Evolutionary conservation across 176 grass and related monocot species (phyloP), one percentile per base, ranked within the genome.

Genomic region (Aegilops bicornis): DNA sequence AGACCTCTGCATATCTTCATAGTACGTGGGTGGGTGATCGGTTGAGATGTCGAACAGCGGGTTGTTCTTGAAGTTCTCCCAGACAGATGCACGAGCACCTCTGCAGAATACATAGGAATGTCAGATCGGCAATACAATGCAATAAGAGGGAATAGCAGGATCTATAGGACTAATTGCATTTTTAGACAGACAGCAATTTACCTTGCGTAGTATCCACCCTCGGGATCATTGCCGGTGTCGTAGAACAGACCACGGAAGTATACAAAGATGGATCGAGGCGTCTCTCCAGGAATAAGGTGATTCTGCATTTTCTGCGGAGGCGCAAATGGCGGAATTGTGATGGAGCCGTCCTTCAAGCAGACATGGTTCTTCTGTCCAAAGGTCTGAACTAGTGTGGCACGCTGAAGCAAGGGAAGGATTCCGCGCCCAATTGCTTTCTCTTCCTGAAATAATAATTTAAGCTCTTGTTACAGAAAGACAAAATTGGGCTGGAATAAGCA

Each of bases 41-140:
- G 96, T 98, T 3, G 96, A 98, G 86, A 98, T 94, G 91, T 98
- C 96, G 20, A 98, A 98, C 30, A 98, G 54, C 0, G 93, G 93
- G 69, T 98, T 98, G 91, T 94, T 89, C 88, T 98, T 98, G 84
- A 98, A 98, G 84, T 95, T 98, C 68, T 95, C 81, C 93, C 96
- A 98, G 20, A 95, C 91, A 37, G 93, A 94, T 0, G 93, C 91
- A 81, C 96, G 96, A 15, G 91, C 96, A 82, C 96, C 93, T 63
- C 96, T 98, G 83, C 7, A 86, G 36, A 17, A 88, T 39, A 84
- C 14, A 64, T 7, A 68, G 7, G 69, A 76, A 80, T 37, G 43
- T 73, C 56, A 87, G 75, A 80, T 2, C 23, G 17, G 3, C 19
- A 58, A 58, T 58, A 4, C 33, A 40, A 69, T 15, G 40, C 64